Percentiles rank a stretch among this genome's conserved stretches.
Conservation (phyloP, 306 rosid species). For the Fagus crenata region DNA sequence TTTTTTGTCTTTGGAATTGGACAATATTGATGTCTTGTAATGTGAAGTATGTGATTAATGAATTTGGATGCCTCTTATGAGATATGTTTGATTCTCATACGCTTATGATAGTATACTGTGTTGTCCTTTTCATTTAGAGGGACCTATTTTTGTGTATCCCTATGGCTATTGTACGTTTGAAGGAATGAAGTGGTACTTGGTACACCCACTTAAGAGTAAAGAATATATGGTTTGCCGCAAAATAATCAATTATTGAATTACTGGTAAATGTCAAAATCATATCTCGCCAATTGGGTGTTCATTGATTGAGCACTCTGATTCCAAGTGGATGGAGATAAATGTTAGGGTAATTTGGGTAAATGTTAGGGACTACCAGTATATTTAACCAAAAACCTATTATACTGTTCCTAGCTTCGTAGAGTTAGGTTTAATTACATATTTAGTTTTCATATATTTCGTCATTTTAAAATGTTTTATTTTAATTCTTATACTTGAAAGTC, state of each 20-base stretch:
- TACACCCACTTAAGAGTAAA: neutral
- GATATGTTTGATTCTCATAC: neutral
- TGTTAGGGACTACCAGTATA: too few species aligned
- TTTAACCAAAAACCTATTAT: too few species aligned
- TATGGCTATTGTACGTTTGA: neutral
- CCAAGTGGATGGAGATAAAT: too few species aligned
- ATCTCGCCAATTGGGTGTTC: too few species aligned
- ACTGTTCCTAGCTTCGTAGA: too few species aligned
- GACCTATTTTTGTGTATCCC: neutral
- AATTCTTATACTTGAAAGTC: too few species aligned
- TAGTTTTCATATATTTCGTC: too few species aligned
- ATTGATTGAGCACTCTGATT: too few species aligned
- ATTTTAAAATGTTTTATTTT: too few species aligned
- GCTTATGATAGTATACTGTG: neutral
- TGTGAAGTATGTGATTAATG: neutral
- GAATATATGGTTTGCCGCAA: neutral
- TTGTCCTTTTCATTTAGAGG: neutral
- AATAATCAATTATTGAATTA: neutral
- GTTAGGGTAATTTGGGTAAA: too few species aligned
- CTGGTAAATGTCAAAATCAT: neutral
- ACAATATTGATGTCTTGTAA: neutral
- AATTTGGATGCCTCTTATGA: neutral
- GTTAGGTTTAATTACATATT: too few species aligned
- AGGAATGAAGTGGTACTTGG: neutral
- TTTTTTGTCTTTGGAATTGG: neutral